A percentile compares a stretch with the other conserved stretches of the same genome.
phyloP scores from a whole-genome alignment of 805 yeast genomes.

The Candida vartiovaarae region DNA sequence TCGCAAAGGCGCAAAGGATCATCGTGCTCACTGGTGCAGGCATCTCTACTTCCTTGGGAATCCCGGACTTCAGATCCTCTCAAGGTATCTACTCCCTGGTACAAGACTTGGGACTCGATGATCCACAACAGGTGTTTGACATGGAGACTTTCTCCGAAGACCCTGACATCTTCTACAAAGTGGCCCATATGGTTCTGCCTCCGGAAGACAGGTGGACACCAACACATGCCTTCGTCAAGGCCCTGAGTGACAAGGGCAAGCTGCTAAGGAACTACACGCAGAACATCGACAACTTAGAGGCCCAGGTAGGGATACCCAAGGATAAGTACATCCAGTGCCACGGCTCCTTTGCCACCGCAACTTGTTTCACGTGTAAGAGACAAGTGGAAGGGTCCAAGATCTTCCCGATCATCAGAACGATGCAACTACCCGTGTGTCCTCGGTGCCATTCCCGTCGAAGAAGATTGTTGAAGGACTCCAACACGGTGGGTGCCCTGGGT shows the following conservation, averaged over 20 bases:
- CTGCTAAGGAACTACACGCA: conserved; percentile 82
- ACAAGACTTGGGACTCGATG: conserved; percentile 60
- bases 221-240: conserved; percentile 69
- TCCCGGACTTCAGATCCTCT: conserved; percentile 90
- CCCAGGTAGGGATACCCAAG: conserved; percentile 62
- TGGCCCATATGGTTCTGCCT: conserved; percentile 80
- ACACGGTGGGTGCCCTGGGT: conserved; percentile 48
- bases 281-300: conserved; percentile 82
- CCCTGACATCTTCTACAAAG: conserved; percentile 77
- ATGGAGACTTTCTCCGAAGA: conserved; percentile 61
- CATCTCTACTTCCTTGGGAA: conserved; percentile 81
- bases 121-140: conserved; percentile 89
- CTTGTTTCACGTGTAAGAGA: conserved; percentile 71
- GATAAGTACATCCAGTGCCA: conserved; percentile 82
- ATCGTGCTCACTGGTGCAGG: conserved; percentile 90
- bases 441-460: conserved; percentile 44
- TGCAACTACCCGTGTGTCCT: conserved; percentile 68
- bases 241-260: conserved; percentile 70
- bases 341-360: conserved; percentile 85
- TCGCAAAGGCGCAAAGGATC: conserved; percentile 51
- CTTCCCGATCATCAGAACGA: conserved; percentile 48
- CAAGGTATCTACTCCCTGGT: conserved; percentile 74
- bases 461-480: conserved; percentile 23
- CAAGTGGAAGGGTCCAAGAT: conserved; percentile 60
- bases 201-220: conserved; percentile 64